Evolutionary conservation across 2,329 filamentous ascomycete genomes (phyloP), one percentile per base, ranked within the genome.

Genomic region (Pseudocercospora ulei): DNA sequence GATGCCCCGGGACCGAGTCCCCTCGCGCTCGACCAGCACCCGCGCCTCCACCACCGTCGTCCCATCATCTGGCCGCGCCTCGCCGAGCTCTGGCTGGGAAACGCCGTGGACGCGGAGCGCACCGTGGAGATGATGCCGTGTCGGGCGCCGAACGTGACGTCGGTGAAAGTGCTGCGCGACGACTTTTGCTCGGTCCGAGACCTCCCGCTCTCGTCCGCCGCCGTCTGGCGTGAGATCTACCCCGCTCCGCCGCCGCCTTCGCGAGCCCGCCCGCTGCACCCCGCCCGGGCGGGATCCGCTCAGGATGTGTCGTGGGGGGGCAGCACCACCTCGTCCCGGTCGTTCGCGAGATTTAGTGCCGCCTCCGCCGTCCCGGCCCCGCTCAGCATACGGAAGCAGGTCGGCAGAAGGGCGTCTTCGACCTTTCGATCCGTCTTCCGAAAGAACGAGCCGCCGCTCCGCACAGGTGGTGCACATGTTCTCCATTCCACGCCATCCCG

Each of bases 1-100:
- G 54, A 49, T 25, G 44, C 33, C 2, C 38, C 50, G 1, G 58
- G 58, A 7, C 56, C 56, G 7, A 54, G 52, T 41, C 57, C 56
- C 1, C 25, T 60, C 3, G 31, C 45, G 5, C 44, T 60, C 4
- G 46, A 54, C 18, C 33, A 44, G 7, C 45, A 54, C 17, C 27
- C 36, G 3, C 43, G 33, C 3, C 23, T 56, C 14, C 31, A 38
- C 9, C 25, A 41, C 4, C 43, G 49, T 6, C 23, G 33, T n/a
- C 24, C 43, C 1, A 35, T 54, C 13, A 7, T 29, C 1, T 59
- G 54, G 53, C 37, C 14, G 2, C 25, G 33, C 4, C 40, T 59
- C 6, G 38, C 48, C 12, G 47, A 54, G 31, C 38, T 57, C 9
- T 52, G 44, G 29, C 33, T 57, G 2, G 53, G 56, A 1, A 53